Conservation (phyloP, 2,329 filamentous ascomycete species). For the Diaporthe eres region DNA sequence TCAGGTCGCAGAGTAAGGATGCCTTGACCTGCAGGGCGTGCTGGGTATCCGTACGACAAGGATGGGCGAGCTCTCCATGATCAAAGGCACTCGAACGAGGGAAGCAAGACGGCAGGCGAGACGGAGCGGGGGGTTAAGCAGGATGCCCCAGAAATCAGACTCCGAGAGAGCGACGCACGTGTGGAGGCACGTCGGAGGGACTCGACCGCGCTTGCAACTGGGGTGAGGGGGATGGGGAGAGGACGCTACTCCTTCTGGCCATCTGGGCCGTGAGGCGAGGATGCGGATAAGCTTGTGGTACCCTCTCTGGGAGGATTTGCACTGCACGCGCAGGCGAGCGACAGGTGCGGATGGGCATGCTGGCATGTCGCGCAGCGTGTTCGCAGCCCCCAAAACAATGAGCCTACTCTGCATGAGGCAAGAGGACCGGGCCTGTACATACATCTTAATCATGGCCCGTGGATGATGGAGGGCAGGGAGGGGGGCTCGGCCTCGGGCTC, state of each 20-base stretch:
- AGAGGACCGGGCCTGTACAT: constrained; percentile 1
- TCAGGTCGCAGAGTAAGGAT: constrained; percentile 23
- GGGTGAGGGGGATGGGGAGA: constrained; percentile 33
- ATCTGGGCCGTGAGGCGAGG: constrained; percentile 36
- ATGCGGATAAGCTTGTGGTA: constrained; percentile 25
- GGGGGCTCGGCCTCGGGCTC: constrained; percentile 8
- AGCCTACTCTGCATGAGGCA: constrained; percentile 27
- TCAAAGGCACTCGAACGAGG: background rate
- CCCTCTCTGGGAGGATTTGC: constrained; percentile 13
- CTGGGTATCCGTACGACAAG: constrained; percentile 17
- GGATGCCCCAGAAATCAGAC: constrained; percentile 18
- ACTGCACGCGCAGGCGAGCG: constrained; percentile 17
- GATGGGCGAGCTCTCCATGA: constrained; percentile 8
- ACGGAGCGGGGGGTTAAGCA: constrained; percentile 17
- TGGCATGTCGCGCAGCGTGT: constrained; percentile 29
- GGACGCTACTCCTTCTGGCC: constrained; percentile 39
- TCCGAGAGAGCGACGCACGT: constrained; percentile 11
- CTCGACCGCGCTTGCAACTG: constrained; percentile 36
- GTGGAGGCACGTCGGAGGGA: constrained; percentile 38
- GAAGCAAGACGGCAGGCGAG: constrained; percentile 8
- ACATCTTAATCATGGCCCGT: background rate
- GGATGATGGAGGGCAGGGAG: background rate
- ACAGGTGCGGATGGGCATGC: constrained; percentile 7
- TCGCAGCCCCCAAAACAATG: background rate
- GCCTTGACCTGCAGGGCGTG: constrained; percentile 30